Evolutionary conservation across 176 grass and related monocot species (phyloP).

Genomic region (Eremochloa ophiuroides): DNA sequence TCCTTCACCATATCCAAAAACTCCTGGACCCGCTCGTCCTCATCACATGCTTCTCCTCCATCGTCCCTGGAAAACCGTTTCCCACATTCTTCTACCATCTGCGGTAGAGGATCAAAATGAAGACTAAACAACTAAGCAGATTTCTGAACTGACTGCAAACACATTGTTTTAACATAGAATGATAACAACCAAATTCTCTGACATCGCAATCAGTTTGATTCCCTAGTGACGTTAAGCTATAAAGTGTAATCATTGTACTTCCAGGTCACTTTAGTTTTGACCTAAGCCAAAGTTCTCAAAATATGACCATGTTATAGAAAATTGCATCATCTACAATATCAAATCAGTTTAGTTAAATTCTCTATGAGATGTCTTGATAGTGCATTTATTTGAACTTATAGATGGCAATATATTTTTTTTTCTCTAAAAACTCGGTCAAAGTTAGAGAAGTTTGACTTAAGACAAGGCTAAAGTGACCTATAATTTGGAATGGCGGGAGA

Average conservation of each 20-base stretch:
- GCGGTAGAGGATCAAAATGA: not conserved
- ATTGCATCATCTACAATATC: not conserved
- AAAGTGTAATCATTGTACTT: not conserved
- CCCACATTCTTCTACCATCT: constrained; percentile 51
- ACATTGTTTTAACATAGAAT: not conserved
- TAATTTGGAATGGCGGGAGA: too few species aligned
- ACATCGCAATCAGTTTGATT: not conserved
- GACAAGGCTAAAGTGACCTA: too few species aligned
- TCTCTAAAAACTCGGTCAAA: not conserved
- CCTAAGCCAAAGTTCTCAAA: not conserved
- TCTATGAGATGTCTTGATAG: not conserved
- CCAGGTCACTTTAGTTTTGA: not conserved
- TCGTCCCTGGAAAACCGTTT: constrained; percentile 34
- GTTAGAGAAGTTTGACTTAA: too few species aligned
- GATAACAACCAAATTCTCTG: not conserved
- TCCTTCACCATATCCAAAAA: constrained; percentile 44
- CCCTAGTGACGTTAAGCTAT: not conserved
- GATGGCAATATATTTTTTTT: not conserved
- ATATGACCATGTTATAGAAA: not conserved
- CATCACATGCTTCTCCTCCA: not conserved
- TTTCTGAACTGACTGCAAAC: not conserved
- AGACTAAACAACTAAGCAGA: not conserved
- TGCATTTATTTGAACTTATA: not conserved
- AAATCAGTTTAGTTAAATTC: not conserved
- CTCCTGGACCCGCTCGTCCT: constrained; percentile 17